Evolutionary conservation across 2,329 filamentous ascomycete species (phyloP).

Genomic region (Fusarium buharicum): DNA sequence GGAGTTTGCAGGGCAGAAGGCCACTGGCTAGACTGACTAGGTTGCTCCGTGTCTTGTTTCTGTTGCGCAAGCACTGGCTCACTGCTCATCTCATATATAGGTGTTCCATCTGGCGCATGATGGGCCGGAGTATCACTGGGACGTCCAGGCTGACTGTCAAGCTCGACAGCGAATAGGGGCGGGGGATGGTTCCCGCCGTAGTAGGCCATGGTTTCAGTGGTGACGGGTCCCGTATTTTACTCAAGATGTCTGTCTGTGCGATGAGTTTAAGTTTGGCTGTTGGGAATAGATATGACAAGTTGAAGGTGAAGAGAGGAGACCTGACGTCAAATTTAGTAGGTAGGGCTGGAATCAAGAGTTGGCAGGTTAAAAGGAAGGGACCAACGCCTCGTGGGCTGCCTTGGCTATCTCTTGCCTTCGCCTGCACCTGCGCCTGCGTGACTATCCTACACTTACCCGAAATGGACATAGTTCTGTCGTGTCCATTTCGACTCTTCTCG

Average conservation of each 20-base stretch:
- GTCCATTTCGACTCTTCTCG: not conserved
- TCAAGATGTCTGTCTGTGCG: not conserved
- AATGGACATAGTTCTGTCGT: conserved; percentile 14
- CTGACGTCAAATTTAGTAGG: conserved; percentile 5
- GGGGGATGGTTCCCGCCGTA: conserved; percentile 35
- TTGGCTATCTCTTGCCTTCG: not conserved
- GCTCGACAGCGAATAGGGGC: conserved; percentile 47
- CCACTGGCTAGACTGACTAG: conserved; percentile 45
- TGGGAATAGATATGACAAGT: not conserved
- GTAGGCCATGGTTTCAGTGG: conserved; percentile 29
- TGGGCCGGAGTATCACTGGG: conserved; percentile 23
- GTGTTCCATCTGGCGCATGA: conserved; percentile 35
- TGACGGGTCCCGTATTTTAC: not conserved
- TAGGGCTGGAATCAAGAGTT: conserved; percentile 1
- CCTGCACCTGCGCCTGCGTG: conserved; percentile 6
- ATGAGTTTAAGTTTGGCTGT: not conserved
- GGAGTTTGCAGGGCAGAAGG: conserved; percentile 46
- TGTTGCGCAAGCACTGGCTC: conserved; percentile 38
- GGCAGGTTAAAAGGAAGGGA: conserved; percentile 2
- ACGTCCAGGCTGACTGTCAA: conserved; percentile 43
- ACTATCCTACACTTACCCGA: conserved; percentile 30
- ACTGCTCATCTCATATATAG: conserved; percentile 49
- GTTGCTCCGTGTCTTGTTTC: conserved; percentile 3
- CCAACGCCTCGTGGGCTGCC: conserved; percentile 34
- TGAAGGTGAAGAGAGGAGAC: not conserved